These are phyloP conservation scores for Talaromyces proteolyticus DNA, from an alignment of 495 filamentous ascomycete genomes.

Conservation along the genomic window DNA sequence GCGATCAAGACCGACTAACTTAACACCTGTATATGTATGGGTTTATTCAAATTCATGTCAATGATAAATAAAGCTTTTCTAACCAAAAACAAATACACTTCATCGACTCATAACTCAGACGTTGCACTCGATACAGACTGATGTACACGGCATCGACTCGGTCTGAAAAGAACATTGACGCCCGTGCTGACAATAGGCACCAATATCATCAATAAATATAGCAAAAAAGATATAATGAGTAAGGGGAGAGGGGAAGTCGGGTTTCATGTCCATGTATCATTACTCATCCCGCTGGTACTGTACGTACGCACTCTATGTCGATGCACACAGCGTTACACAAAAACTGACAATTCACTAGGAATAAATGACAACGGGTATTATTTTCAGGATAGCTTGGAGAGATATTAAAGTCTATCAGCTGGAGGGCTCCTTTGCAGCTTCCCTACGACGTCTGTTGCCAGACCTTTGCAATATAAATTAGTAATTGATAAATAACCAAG, in stretches of 20 bases:
- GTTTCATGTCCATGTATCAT: neutral
- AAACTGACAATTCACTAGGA: no score
- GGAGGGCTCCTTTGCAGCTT: constrained; percentile 3
- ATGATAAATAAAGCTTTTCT: neutral
- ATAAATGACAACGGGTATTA: no score
- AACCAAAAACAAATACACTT: neutral
- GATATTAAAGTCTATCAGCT: neutral
- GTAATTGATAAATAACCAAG: neutral
- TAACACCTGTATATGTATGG: no score
- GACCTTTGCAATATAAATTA: constrained; percentile 21
- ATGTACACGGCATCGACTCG: neutral
- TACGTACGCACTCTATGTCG: constrained; percentile 1
- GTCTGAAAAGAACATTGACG: neutral
- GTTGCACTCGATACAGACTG: neutral
- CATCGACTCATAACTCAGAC: neutral
- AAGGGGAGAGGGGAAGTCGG: no score
- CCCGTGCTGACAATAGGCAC: neutral
- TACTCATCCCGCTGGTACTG: constrained; percentile 6
- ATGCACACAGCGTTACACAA: no score
- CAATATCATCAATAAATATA: neutral
- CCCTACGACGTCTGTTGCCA: constrained; percentile 25
- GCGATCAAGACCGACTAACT: no score
- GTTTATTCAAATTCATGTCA: no score
- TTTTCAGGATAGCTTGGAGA: neutral
- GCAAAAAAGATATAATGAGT: no score